Evolutionary conservation across 2,329 filamentous ascomycete species (phyloP).

Genomic region (Rugonectria rugulosa): DNA sequence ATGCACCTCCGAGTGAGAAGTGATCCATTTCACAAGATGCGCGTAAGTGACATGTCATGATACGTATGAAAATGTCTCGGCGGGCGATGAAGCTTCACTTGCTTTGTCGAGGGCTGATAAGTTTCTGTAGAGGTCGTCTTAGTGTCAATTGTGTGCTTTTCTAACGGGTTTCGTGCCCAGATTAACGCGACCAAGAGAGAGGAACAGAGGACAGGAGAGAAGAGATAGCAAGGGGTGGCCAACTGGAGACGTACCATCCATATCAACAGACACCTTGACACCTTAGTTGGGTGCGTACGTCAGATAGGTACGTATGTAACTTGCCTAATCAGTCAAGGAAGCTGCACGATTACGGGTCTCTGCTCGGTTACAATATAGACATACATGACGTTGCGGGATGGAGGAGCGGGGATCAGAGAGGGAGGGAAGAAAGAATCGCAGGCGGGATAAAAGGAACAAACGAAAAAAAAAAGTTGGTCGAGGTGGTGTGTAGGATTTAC

Average conservation of each 20-base stretch:
- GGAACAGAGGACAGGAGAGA: not conserved
- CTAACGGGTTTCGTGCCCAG: not conserved
- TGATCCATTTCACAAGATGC: not conserved
- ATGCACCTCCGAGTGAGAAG: not conserved
- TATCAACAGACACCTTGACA: no score
- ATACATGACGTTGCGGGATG: slow-evolving; percentile 10
- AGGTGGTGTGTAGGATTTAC: not conserved
- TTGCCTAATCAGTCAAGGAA: slow-evolving; percentile 6
- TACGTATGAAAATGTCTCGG: not conserved
- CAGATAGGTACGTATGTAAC: not conserved
- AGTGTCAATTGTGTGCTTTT: not conserved
- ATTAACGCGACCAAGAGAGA: not conserved
- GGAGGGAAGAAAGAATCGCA: not conserved
- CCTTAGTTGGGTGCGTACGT: no score
- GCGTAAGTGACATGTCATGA: not conserved
- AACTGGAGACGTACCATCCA: no score
- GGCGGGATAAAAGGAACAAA: not conserved
- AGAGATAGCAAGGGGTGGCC: no score
- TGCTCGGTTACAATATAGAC: not conserved
- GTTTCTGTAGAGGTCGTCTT: no score
- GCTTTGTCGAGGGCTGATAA: not conserved
- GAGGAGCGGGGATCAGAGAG: not conserved
- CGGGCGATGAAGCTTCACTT: not conserved
- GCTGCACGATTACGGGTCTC: slow-evolving; percentile 17
- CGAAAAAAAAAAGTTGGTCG: not conserved